phyloP scores from a whole-genome alignment of 2,329 filamentous ascomycete genomes.

The Fusarium drepaniforme region DNA sequence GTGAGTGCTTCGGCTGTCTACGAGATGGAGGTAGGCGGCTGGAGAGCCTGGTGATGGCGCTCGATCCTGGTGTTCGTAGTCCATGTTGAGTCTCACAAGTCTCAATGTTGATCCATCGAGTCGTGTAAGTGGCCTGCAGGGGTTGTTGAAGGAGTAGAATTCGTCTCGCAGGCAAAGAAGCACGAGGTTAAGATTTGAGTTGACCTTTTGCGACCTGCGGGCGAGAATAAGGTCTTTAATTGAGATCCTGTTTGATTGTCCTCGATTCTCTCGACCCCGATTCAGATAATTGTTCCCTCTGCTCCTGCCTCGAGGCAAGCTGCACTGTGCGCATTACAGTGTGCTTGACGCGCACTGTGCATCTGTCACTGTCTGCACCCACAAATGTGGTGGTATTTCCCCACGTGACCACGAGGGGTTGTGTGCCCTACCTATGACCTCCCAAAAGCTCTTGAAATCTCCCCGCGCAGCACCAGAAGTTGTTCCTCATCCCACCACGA shows the following conservation, averaged over 20 bases:
- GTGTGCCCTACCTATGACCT: conserved; percentile 51
- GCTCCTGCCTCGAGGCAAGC: background rate
- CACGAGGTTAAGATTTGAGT: background rate
- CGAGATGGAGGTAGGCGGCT: conserved; percentile 42
- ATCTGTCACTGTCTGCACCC: background rate
- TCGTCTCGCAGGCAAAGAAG: conserved; percentile 12
- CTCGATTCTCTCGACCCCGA: background rate
- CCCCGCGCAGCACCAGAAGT: conserved; percentile 45
- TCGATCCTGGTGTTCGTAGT: conserved; percentile 14
- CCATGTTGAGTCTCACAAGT: conserved; percentile 30
- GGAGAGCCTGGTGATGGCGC: conserved; percentile 27
- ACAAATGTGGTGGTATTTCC: background rate
- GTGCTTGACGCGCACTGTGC: background rate
- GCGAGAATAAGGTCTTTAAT: background rate
- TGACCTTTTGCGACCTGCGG: background rate
- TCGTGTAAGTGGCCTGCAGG: conserved; percentile 37
- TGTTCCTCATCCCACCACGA: conserved; percentile 59
- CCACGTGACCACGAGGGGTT: conserved; percentile 53
- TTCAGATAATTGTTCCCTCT: conserved; percentile 25
- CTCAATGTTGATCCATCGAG: background rate
- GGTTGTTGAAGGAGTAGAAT: conserved; percentile 8
- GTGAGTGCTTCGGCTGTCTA: conserved; percentile 40
- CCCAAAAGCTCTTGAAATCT: conserved; percentile 46
- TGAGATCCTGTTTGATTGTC: background rate
- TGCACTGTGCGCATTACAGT: conserved; percentile 10